Conservation (phyloP, 78 protist species). For the Dictyostelium firmibasis region DNA sequence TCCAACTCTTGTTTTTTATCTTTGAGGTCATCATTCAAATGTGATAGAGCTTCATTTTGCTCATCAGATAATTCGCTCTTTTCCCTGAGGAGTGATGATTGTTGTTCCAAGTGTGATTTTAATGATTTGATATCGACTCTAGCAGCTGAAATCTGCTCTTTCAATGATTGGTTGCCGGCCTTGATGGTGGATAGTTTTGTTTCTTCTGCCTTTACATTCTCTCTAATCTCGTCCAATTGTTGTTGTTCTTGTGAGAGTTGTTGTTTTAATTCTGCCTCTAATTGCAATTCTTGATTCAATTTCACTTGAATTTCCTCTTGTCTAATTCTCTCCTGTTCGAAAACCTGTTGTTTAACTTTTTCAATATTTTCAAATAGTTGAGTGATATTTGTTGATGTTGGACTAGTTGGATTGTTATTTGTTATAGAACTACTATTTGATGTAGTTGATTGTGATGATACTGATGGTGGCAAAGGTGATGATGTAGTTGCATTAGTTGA, state of each 20-base stretch:
- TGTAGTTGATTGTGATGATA: background rate
- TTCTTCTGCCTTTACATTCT: background rate
- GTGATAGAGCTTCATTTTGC: background rate
- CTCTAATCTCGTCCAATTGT: background rate
- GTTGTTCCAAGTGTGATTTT: constrained; percentile 60
- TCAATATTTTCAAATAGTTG: constrained; percentile 9
- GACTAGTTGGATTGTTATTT: background rate
- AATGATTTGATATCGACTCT: constrained; percentile 30
- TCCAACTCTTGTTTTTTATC: constrained; percentile 33
- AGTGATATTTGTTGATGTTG: background rate
- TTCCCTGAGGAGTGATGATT: background rate
- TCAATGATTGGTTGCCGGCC: background rate
- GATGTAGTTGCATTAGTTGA: background rate
- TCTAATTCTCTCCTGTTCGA: constrained; percentile 29
- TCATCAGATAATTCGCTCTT: constrained; percentile 55
- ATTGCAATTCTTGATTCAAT: constrained; percentile 10
- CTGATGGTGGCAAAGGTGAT: constrained; percentile 8
- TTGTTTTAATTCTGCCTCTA: background rate
- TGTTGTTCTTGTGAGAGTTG: constrained; percentile 9
- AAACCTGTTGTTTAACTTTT: constrained; percentile 13
- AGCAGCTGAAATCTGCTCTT: background rate
- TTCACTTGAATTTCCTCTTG: background rate
- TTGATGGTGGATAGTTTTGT: background rate
- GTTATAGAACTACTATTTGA: background rate
- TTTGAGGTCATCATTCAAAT: background rate